A percentile compares a stretch with the other conserved stretches of the same genome.
phyloP scores from a whole-genome alignment of 352 stramenopile genomes.

The Elongisporangium anandrum region DNA sequence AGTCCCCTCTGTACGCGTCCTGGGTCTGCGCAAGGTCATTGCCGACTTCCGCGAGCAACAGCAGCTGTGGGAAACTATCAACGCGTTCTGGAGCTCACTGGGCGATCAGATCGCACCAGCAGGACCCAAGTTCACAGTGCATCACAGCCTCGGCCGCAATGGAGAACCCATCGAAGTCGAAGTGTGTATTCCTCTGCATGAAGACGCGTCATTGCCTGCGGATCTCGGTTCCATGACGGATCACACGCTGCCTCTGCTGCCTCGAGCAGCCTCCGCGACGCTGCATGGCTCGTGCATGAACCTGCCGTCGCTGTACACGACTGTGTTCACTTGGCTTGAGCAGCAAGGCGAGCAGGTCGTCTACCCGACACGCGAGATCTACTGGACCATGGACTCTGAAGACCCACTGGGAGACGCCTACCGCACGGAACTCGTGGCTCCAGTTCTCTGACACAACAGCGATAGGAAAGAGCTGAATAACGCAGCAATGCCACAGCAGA shows the following conservation, averaged over 20 bases:
- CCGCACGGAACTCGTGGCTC: constrained; percentile 24
- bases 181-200: constrained; percentile 33
- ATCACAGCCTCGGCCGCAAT: constrained; percentile 37
- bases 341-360: constrained; percentile 14
- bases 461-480: background rate
- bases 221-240: constrained; percentile 10
- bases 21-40: constrained; percentile 31
- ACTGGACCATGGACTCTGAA: constrained; percentile 18
- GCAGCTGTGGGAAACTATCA: constrained; percentile 28
- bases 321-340: constrained; percentile 27
- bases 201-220: constrained; percentile 8
- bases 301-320: constrained; percentile 16
- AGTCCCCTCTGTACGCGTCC: constrained; percentile 22
- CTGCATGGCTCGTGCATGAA: constrained; percentile 30
- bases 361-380: constrained; percentile 30
- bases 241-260: constrained; percentile 10
- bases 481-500: too few relatives aligned
- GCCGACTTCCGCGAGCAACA: constrained; percentile 41
- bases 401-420: constrained; percentile 21
- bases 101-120: constrained; percentile 8
- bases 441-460: constrained; percentile 7
- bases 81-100: constrained; percentile 16
- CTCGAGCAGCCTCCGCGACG: constrained; percentile 15
- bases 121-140: constrained; percentile 27
- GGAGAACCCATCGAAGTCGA: constrained; percentile 38